A percentile compares a stretch with the other conserved stretches of the same genome.
phyloP scores from a whole-genome alignment of 495 filamentous ascomycete species.

The Penicillium salamii region DNA sequence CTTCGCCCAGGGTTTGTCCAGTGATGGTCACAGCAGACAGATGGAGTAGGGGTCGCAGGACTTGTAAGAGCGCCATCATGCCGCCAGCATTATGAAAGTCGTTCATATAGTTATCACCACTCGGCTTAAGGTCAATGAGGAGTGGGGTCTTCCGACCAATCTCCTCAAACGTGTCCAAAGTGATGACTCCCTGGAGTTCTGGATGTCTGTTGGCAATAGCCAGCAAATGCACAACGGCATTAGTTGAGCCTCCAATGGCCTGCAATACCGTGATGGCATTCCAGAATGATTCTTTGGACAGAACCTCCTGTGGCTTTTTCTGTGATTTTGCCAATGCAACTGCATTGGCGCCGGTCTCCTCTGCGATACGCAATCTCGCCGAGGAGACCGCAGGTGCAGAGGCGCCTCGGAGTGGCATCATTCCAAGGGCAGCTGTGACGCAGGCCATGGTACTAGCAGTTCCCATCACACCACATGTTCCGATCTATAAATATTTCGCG shows the following conservation, averaged over 20 bases:
- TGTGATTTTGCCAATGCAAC: constrained; percentile 41
- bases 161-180: constrained; percentile 55
- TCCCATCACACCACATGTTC: constrained; percentile 69
- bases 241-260: constrained; percentile 67
- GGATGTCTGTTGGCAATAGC: constrained; percentile 63
- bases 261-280: constrained; percentile 69
- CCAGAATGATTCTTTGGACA: constrained; percentile 60
- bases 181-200: constrained; percentile 50
- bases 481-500: constrained; percentile 36
- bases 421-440: constrained; percentile 57
- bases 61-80: constrained; percentile 56
- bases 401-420: constrained; percentile 62
- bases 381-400: constrained; percentile 65
- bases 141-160: constrained; percentile 59
- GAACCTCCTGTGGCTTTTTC: constrained; percentile 51
- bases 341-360: constrained; percentile 58
- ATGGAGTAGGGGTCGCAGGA: constrained; percentile 55
- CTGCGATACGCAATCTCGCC: constrained; percentile 59
- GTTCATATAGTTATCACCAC: constrained; percentile 68
- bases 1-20: constrained; percentile 55
- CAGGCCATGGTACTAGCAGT: constrained; percentile 72
- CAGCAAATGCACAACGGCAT: constrained; percentile 64
- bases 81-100: constrained; percentile 69
- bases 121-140: constrained; percentile 65
- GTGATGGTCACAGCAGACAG: constrained; percentile 57